A percentile compares a stretch with the other conserved stretches of the same genome.
phyloP scores from a whole-genome alignment of 2,329 filamentous ascomycete species.

The Meredithiella fracta region DNA sequence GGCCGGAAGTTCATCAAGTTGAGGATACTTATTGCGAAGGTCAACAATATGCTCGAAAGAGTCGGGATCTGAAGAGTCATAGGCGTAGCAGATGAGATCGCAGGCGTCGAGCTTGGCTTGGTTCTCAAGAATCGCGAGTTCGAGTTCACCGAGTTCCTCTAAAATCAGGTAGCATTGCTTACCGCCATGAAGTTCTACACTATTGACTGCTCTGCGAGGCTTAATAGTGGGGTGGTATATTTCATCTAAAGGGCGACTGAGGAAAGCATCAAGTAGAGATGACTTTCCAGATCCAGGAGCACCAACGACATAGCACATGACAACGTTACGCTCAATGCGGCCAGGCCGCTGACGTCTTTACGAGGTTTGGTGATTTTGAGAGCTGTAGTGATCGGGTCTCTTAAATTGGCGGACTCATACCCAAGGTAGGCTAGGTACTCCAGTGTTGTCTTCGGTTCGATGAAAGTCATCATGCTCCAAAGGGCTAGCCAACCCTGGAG shows the following conservation, averaged over 20 bases:
- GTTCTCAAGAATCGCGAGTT: slow-evolving; percentile 87
- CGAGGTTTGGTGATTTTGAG: slow-evolving; percentile 85
- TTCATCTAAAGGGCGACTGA: slow-evolving; percentile 69
- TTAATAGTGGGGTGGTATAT: slow-evolving; percentile 91
- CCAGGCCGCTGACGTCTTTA: slow-evolving; percentile 68
- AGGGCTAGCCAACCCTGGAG: slow-evolving; percentile 96
- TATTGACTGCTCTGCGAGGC: slow-evolving; percentile 84
- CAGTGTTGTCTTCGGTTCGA: slow-evolving; percentile 84
- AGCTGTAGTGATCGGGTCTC: slow-evolving; percentile 62
- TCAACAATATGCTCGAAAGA: slow-evolving; percentile 85
- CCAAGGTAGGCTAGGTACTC: slow-evolving; percentile 94
- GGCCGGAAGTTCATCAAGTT: slow-evolving; percentile 75
- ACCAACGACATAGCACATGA: slow-evolving; percentile 83
- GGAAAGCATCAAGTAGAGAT: slow-evolving; percentile 74
- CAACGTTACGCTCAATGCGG: slow-evolving; percentile 82
- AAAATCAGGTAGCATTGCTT: slow-evolving; percentile 96
- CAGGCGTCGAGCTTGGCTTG: slow-evolving; percentile 77
- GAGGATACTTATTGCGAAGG: slow-evolving; percentile 60
- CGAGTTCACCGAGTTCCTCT: slow-evolving; percentile 88
- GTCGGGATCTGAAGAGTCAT: slow-evolving; percentile 92
- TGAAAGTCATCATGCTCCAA: slow-evolving; percentile 99
- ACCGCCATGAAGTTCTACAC: slow-evolving; percentile 84
- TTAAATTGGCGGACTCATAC: slow-evolving; percentile 67
- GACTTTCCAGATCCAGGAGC: slow-evolving; percentile 80
- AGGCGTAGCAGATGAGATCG: slow-evolving; percentile 86